Evolutionary conservation across 208 protist genomes (phyloP).

Genomic region (Trichomonas vaginalis): DNA sequence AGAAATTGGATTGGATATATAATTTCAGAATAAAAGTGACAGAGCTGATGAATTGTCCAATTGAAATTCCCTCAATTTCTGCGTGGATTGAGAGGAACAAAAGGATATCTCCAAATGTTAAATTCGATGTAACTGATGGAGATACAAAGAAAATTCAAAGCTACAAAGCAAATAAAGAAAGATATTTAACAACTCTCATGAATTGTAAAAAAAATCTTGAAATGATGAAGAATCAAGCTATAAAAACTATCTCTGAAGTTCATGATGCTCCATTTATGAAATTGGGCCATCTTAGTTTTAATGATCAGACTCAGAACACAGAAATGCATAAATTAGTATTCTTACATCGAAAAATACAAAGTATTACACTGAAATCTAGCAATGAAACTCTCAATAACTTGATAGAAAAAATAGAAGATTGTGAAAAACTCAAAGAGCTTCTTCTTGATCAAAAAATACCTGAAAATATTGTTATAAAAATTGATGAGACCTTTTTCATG

Average conservation of each 20-base stretch:
- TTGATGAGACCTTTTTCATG: background rate
- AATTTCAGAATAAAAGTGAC: background rate
- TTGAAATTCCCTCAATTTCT: background rate
- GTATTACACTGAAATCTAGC: background rate
- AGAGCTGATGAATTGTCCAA: background rate
- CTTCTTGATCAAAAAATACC: background rate
- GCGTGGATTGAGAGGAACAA: background rate
- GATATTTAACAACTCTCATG: background rate
- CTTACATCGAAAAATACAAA: background rate
- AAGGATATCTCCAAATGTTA: background rate
- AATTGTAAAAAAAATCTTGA: background rate
- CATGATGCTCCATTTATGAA: background rate
- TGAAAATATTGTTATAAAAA: background rate
- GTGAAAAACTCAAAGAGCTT: background rate
- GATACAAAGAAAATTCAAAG: background rate
- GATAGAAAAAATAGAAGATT: background rate
- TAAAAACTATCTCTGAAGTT: background rate
- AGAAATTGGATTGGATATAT: too few species aligned
- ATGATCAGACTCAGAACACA: background rate
- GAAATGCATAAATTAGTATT: background rate
- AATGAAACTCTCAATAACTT: background rate
- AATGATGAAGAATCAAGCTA: background rate
- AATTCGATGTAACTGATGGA: background rate
- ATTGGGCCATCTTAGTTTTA: background rate
- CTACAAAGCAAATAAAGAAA: background rate